phyloP scores from a whole-genome alignment of 2,329 filamentous ascomycete genomes.

The Beauveria sp. region DNA sequence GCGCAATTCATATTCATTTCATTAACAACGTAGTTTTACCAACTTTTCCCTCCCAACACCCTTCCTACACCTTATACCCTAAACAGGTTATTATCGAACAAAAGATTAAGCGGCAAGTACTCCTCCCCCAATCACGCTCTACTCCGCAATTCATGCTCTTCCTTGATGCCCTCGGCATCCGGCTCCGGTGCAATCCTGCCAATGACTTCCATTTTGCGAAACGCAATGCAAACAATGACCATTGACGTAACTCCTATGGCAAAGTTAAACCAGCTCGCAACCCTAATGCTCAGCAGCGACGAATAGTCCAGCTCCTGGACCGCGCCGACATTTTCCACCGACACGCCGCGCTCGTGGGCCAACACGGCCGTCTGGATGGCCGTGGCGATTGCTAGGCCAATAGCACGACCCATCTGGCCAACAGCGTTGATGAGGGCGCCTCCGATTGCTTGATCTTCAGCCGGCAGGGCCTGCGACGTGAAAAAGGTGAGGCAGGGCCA shows the following conservation, averaged over 20 bases:
- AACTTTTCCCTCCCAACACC: not conserved
- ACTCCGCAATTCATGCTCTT: not conserved
- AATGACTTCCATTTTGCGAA: conserved; percentile 45
- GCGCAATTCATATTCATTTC: not conserved
- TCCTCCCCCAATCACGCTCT: not conserved
- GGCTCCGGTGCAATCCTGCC: conserved; percentile 28
- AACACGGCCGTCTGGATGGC: conserved; percentile 57
- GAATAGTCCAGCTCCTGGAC: conserved; percentile 36
- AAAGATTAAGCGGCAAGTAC: not conserved
- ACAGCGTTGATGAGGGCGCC: conserved; percentile 62
- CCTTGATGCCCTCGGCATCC: conserved; percentile 14
- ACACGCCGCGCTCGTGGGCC: conserved; percentile 36
- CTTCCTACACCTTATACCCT: too few relatives aligned
- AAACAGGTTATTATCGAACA: not conserved
- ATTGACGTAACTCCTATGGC: conserved; percentile 37
- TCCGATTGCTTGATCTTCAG: conserved; percentile 58
- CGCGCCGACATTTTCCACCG: conserved; percentile 35
- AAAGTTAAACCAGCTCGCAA: conserved; percentile 46
- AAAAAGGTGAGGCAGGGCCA: conserved; percentile 61
- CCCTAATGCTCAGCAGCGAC: conserved; percentile 40
- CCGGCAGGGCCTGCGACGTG: conserved; percentile 53
- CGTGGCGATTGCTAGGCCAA: conserved; percentile 59
- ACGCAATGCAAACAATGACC: conserved; percentile 36
- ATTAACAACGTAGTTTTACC: not conserved
- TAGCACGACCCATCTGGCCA: conserved; percentile 56